Conservation (phyloP, 192 early-diverging fungal species). For the Coemansia sp. region DNA sequence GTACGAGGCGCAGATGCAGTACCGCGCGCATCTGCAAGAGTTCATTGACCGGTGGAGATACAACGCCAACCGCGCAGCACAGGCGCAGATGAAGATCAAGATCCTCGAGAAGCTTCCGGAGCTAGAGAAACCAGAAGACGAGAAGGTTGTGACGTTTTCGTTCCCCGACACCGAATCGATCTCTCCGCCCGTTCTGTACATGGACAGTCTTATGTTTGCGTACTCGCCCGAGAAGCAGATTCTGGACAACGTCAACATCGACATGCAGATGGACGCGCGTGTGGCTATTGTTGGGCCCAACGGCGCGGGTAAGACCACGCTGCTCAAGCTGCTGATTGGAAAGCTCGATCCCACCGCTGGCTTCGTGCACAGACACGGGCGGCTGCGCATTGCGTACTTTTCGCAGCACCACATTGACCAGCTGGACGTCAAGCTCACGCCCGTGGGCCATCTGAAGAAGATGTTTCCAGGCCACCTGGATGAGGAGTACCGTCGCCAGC, state of each 20-base stretch:
- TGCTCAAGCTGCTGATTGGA: conserved; percentile 90
- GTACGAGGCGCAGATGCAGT: conserved; percentile 94
- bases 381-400: conserved; percentile 92
- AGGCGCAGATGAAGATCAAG: conserved; percentile 98
- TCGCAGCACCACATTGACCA: conserved; percentile 99
- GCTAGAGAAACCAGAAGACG: conserved; percentile 83
- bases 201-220: conserved; percentile 88
- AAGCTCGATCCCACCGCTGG: conserved; percentile 79
- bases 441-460: conserved; percentile 86
- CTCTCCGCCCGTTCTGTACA: conserved; percentile 95
- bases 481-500: conserved; percentile 93
- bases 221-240: conserved; percentile 83
- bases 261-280: conserved; percentile 96
- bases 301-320: conserved; percentile 97
- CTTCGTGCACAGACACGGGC: conserved; percentile 86
- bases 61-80: conserved; percentile 95
- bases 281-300: conserved; percentile 99
- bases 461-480: conserved; percentile 90
- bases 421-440: conserved; percentile 79
- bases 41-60: conserved; percentile 99
- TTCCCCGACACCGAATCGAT: conserved; percentile 94
- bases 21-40: conserved; percentile 93
- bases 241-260: conserved; percentile 81
- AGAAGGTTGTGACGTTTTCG: conserved; percentile 78
- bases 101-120: conserved; percentile 96